Evolutionary conservation across 164 flowering plant genomes (phyloP).

Genomic region (Aristolochia californica): DNA sequence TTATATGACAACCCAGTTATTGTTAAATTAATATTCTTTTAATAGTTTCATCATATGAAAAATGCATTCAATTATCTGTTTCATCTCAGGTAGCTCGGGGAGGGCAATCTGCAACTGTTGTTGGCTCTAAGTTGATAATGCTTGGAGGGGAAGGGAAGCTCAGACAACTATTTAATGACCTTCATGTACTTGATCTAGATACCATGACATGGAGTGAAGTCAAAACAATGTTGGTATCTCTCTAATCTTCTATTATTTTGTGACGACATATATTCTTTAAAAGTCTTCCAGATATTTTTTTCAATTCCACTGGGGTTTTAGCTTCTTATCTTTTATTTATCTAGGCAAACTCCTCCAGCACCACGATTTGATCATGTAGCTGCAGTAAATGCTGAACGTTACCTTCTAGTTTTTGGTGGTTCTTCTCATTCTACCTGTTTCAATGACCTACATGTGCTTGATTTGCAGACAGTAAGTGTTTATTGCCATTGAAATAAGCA

Average conservation of each 20-base stretch:
- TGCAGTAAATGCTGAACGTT: constrained; percentile 64
- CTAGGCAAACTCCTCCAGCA: constrained; percentile 75
- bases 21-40: background rate
- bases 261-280: background rate
- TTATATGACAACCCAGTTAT: no score
- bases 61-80: background rate
- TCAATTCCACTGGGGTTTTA: constrained; percentile 19
- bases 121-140: constrained; percentile 67
- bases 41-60: background rate
- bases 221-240: constrained; percentile 41
- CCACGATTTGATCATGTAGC: constrained; percentile 93
- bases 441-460: constrained; percentile 85
- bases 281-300: constrained; percentile 12
- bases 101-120: constrained; percentile 70
- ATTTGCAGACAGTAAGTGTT: constrained; percentile 64
- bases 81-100: constrained; percentile 68
- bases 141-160: constrained; percentile 85
- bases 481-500: background rate
- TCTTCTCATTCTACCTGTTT: constrained; percentile 84
- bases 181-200: constrained; percentile 69
- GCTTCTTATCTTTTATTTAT: background rate
- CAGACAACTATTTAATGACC: constrained; percentile 61
- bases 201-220: constrained; percentile 65
- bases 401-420: constrained; percentile 86
- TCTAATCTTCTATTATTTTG: background rate